Conservation (phyloP, 2,329 filamentous ascomycete species). For the Colletotrichum phormii region DNA sequence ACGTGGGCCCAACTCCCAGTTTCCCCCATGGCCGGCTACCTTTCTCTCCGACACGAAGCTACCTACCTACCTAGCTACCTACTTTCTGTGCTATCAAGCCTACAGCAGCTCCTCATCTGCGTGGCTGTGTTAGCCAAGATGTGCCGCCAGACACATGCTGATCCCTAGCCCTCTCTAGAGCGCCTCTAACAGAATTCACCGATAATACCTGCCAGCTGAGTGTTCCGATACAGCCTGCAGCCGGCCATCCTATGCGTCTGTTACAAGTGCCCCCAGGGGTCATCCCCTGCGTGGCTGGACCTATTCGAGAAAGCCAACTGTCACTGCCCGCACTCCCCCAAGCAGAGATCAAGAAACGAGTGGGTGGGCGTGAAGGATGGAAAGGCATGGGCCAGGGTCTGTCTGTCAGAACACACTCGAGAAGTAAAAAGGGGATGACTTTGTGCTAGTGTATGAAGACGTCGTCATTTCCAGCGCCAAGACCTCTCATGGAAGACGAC, state of each 20-base stretch:
- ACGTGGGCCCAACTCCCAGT: slow-evolving; percentile 17
- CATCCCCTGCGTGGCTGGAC: slow-evolving; percentile 21
- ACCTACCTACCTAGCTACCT: background rate
- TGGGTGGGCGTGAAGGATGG: background rate
- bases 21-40: background rate
- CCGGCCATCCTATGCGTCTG: slow-evolving; percentile 22
- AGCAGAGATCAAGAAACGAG: slow-evolving; percentile 15
- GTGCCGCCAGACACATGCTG: slow-evolving; percentile 21
- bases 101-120: slow-evolving; percentile 16
- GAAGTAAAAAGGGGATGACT: slow-evolving; percentile 25
- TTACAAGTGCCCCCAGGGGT: slow-evolving; percentile 27
- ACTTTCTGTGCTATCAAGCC: slow-evolving; percentile 17
- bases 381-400: slow-evolving; percentile 17
- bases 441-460: slow-evolving; percentile 27
- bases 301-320: slow-evolving; percentile 9
- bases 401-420: slow-evolving; percentile 19
- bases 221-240: slow-evolving; percentile 25
- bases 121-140: slow-evolving; percentile 31
- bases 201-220: background rate
- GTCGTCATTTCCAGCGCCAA: slow-evolving; percentile 13
- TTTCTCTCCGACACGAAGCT: background rate
- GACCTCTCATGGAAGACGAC: slow-evolving; percentile 22
- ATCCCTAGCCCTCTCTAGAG: slow-evolving; percentile 6
- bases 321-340: slow-evolving; percentile 32
- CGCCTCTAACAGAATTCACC: background rate